Evolutionary conservation across 192 early-diverging fungal species (phyloP), one percentile per base, ranked within the genome.

Genomic region (Irineochytrium annulatum): DNA sequence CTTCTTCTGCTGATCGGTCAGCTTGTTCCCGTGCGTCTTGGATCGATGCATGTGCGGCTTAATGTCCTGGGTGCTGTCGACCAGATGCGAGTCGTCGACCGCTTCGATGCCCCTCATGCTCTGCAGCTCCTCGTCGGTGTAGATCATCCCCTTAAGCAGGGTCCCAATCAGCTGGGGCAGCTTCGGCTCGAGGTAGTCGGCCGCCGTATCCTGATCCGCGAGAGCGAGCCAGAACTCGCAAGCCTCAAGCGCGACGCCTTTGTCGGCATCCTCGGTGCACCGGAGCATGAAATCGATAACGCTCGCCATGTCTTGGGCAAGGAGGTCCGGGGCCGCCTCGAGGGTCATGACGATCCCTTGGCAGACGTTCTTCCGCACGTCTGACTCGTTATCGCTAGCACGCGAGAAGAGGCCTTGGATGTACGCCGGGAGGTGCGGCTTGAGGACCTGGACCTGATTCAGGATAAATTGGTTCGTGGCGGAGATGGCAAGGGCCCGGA

Each of bases 161-260:
- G 32, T 51, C 4, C 11, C 19, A 57, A 19, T 48, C 3, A 43
- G 55, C 52, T 60, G 49, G 16, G 59, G 62, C 8, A 84, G 43
- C 60, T 70, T 79, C 2, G 71, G 70, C 46, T 76, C 72, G 39
- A 85, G 54, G 52, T 81, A 49, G 41, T 76, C 89, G 48, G 81
- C 75, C 58, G 95, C 63, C 28, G 82, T 82, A 43, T 91, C 87
- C 60, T 95, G 94, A 43, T 92, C 88, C 61, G 94, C 92, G 80
- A 97, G 92, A 35, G 89, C 87, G 32, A 96, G 70, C 95, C 95
- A 99, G 74, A 99, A 99, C 76, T 99, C 97, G 71, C 92, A 94
- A 8, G 95, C 95, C 73, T 98, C 97, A 58, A 96, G 77, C n/a
- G 95, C 95, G 46, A 98, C 84, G 30, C 85, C 77, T 20, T 89